These are phyloP conservation scores for Biscogniauxia marginata DNA, from an alignment of 2,329 filamentous ascomycete species.

Conservation along the genomic window DNA sequence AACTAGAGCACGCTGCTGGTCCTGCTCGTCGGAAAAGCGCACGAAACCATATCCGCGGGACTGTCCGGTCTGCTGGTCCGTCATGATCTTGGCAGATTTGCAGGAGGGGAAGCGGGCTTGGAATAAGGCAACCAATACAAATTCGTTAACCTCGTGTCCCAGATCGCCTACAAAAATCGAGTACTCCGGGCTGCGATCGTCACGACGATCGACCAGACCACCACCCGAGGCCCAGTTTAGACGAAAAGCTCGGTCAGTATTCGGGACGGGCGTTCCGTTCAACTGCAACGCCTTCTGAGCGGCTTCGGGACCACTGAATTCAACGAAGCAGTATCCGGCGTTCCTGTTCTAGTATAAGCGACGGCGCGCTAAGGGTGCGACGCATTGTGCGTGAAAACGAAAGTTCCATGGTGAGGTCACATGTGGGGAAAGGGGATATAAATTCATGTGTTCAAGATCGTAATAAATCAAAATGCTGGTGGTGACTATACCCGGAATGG, in stretches of 20 bases:
- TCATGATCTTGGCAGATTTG: conserved; percentile 99
- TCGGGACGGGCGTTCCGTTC: conserved; percentile 87
- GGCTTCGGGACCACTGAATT: conserved; percentile 79
- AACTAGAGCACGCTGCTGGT: conserved; percentile 91
- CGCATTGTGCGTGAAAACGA: not conserved
- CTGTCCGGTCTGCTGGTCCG: conserved; percentile 95
- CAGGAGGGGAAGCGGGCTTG: conserved; percentile 93
- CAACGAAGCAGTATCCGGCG: conserved; percentile 97
- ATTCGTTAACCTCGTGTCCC: conserved; percentile 97
- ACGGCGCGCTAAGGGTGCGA: not conserved
- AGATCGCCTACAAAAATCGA: conserved; percentile 98
- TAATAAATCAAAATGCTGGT: not conserved
- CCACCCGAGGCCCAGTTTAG: conserved; percentile 99
- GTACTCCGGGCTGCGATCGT: conserved; percentile 94
- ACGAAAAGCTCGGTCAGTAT: conserved; percentile 94
- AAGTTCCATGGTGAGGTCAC: not conserved
- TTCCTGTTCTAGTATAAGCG: conserved; percentile 57
- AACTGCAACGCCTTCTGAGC: conserved; percentile 88
- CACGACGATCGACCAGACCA: conserved; percentile 89
- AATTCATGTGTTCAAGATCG: too few species aligned
- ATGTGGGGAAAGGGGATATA: too few species aligned
- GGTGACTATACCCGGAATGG: conserved; percentile 75
- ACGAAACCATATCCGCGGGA: conserved; percentile 98
- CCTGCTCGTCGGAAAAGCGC: conserved; percentile 90
- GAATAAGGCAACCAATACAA: conserved; percentile 94